These are phyloP conservation scores for Wickerhamiella sergipiensis DNA, from an alignment of 805 yeast genomes.

Conservation along the genomic window DNA sequence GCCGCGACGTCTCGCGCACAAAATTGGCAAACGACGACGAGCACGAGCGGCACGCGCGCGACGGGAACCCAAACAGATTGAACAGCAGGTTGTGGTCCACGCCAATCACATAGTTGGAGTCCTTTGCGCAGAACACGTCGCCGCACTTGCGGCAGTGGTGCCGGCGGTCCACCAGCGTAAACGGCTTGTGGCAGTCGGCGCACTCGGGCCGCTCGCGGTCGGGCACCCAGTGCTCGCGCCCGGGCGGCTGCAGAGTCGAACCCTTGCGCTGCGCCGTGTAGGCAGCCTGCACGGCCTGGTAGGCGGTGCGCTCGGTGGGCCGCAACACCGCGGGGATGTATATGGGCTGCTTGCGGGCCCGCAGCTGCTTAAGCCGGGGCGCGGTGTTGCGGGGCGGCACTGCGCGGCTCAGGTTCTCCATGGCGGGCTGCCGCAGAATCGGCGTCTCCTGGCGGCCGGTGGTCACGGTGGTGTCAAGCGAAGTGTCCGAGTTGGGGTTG, in stretches of 20 bases:
- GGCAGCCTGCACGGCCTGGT: constrained; percentile 16
- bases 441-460: no score
- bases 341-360: constrained; percentile 72
- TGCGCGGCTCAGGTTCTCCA: constrained; percentile 2
- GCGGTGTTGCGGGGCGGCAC: constrained; percentile 9
- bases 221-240: constrained; percentile 35
- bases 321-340: constrained; percentile 83
- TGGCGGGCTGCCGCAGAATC: neutral
- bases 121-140: constrained; percentile 60
- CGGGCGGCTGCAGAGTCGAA: constrained; percentile 20
- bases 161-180: constrained; percentile 65
- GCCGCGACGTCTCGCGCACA: constrained; percentile 25
- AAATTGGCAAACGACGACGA: constrained; percentile 43
- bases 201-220: constrained; percentile 56
- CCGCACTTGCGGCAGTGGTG: constrained; percentile 85
- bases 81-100: constrained; percentile 37
- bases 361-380: constrained; percentile 47
- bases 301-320: constrained; percentile 26
- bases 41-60: constrained; percentile 60
- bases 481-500: neutral
- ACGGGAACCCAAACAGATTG: constrained; percentile 51
- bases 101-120: constrained; percentile 41
- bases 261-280: constrained; percentile 11
- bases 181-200: constrained; percentile 48
- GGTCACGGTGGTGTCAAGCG: neutral